A percentile compares a stretch with the other conserved stretches of the same genome.
Conservation (phyloP, 176 grass and related monocot species). For the Tillandsia leiboldiana region DNA sequence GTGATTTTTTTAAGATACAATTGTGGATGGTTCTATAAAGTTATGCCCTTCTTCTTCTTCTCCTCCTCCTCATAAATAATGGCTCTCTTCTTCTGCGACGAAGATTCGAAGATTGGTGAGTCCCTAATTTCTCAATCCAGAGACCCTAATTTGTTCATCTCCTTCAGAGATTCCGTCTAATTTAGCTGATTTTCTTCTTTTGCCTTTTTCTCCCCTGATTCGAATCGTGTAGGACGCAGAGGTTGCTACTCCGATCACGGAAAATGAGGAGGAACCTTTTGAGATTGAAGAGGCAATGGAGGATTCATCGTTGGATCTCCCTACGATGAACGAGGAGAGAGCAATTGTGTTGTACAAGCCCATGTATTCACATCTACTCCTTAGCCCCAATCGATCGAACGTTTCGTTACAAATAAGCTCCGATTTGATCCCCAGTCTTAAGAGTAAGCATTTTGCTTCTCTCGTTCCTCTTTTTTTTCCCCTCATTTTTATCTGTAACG, state of each 20-base stretch:
- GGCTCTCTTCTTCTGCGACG: constrained; percentile 33
- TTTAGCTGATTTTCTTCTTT: not conserved
- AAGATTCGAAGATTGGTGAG: constrained; percentile 58
- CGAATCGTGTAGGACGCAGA: not conserved
- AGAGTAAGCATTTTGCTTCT: constrained; percentile 82
- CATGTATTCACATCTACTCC: constrained; percentile 15
- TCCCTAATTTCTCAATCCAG: too few species aligned
- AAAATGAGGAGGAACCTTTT: constrained; percentile 9
- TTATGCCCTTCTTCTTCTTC: too few species aligned
- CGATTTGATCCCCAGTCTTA: constrained; percentile 59
- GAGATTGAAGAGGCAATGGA: constrained; percentile 25
- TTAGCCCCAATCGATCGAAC: constrained; percentile 26
- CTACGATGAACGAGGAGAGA: constrained; percentile 28
- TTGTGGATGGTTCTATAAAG: too few species aligned
- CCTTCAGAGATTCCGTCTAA: not conserved
- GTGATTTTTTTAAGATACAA: too few species aligned
- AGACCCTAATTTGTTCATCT: not conserved
- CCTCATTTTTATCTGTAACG: not conserved
- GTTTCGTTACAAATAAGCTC: constrained; percentile 65
- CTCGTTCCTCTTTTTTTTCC: too few species aligned
- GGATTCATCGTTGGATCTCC: constrained; percentile 13
- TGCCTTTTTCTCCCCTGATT: not conserved
- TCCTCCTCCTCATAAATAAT: too few species aligned
- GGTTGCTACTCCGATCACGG: not conserved
- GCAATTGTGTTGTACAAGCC: constrained; percentile 71